phyloP scores from a whole-genome alignment of 75 land plant species.

The Adiantum capillusveneris region DNA sequence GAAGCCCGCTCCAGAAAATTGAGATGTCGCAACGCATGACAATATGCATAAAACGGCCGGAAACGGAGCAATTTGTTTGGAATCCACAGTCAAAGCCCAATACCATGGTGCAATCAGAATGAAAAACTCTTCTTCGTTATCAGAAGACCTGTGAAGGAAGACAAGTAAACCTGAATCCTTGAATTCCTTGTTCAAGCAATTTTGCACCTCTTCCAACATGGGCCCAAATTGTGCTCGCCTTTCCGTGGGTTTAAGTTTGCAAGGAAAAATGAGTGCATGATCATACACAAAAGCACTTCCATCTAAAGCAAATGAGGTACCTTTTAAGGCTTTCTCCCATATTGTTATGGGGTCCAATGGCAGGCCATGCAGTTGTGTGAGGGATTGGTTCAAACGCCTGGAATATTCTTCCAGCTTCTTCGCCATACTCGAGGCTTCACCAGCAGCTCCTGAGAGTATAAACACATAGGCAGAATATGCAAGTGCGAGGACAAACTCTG shows the following conservation, averaged over 20 bases:
- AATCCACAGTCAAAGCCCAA: slow-evolving; percentile 5
- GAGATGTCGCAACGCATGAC: background rate
- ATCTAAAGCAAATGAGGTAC: background rate
- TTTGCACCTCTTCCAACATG: slow-evolving; percentile 11
- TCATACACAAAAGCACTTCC: slow-evolving; percentile 10
- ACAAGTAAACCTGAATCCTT: slow-evolving; percentile 9
- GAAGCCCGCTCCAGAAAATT: slow-evolving; percentile 6
- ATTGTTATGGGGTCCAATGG: slow-evolving; percentile 11
- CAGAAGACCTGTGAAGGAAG: slow-evolving; percentile 3
- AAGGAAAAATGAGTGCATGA: slow-evolving; percentile 15
- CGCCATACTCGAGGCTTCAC: background rate
- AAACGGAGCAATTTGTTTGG: background rate
- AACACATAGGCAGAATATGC: background rate
- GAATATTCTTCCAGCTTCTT: background rate
- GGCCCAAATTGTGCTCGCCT: background rate
- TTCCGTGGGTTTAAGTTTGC: background rate
- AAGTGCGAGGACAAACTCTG: background rate
- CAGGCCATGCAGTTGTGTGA: background rate
- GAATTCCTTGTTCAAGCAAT: slow-evolving; percentile 2
- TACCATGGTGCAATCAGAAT: slow-evolving; percentile 18
- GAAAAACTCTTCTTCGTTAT: background rate
- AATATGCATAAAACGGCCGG: background rate
- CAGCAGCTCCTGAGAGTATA: background rate
- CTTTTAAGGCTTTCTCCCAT: slow-evolving; percentile 11
- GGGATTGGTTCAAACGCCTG: background rate